Evolutionary conservation across 2,329 filamentous ascomycete genomes (phyloP).

Genomic region (Aspergillus sp.): DNA sequence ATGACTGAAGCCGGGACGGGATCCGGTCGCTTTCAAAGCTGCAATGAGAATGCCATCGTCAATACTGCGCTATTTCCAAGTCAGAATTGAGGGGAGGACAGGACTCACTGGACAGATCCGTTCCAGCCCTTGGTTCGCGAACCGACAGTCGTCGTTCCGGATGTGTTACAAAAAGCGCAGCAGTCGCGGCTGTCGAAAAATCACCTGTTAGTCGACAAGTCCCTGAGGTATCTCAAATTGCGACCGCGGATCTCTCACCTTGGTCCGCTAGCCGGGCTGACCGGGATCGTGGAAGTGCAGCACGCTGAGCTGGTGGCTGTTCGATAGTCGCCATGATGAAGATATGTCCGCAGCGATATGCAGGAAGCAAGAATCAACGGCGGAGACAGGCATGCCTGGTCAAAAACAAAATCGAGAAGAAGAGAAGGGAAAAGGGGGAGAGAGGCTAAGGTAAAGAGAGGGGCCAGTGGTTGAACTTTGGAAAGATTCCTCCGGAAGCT

Average conservation of each 20-base stretch:
- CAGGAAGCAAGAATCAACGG: constrained; percentile 6
- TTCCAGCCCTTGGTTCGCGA: constrained; percentile 21
- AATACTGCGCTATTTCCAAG: neutral
- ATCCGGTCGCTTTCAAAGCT: constrained; percentile 42
- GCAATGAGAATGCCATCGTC: neutral
- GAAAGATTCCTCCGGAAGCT: constrained; percentile 25
- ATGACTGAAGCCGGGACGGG: constrained; percentile 58
- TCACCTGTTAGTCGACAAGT: constrained; percentile 1
- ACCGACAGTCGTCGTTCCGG: constrained; percentile 33
- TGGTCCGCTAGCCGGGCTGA: constrained; percentile 34
- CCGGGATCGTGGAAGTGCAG: constrained; percentile 18
- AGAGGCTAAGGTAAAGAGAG: constrained; percentile 10
- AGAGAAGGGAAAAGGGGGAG: neutral
- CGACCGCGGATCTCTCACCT: constrained; percentile 26
- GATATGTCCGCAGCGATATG: constrained; percentile 10
- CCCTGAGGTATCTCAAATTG: neutral
- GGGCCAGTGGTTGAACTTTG: constrained; percentile 10
- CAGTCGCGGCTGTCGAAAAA: constrained; percentile 53
- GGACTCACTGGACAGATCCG: constrained; percentile 25
- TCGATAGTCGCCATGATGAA: constrained; percentile 33
- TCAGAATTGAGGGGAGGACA: neutral
- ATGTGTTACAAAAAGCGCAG: constrained; percentile 58
- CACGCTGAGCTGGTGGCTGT: constrained; percentile 20
- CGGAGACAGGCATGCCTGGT: constrained; percentile 21
- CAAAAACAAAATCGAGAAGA: neutral